Evolutionary conservation across 2,329 filamentous ascomycete genomes (phyloP), one percentile per base, ranked within the genome.

Genomic region (Shiraia bambusicola): DNA sequence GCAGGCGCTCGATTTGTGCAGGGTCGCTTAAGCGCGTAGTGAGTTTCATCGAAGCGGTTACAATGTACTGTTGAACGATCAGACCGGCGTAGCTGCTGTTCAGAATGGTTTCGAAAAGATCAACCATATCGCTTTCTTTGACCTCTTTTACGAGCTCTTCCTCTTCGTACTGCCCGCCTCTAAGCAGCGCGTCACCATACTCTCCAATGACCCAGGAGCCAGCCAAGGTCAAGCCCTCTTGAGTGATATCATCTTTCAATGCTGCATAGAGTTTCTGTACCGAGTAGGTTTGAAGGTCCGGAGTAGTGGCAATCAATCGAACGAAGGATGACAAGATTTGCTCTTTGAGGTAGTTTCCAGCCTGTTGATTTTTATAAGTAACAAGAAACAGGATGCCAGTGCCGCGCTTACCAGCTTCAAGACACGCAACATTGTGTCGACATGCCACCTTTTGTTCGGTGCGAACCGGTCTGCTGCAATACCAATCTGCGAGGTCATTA

Each of bases 121-220:
- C 93, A 26, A 97, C 81, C 46, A 98, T 79, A 62, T 98, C 93
- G 58, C 82, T 84, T 69, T 97, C 88, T 64, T 86, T 88, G 47
- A 98, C 86, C 59, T 84, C 79, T 58, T 80, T 78, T 10, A 95
- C 89, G 22, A 95, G 76, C 60, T 96, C 92, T 67, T 95, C 90
- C 64, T 95, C 91, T 67, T 97, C 92, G 55, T 94, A 95, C 59
- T 93, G 87, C 1, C 91, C 91, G 26, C 91, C 91, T 46, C 82
- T 82, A 26, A 98, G 77, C n/a, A 98, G 77, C 14, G 87, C 82
- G 69, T 98, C 93, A 10, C 89, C 92, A 63, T 91, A 98, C 72
- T 98, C 93, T 63, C 94, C 93, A 66, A 98, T 95, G 39, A 93
- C 94, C 93, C 93, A 98, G 6, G 93, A 86, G 27, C 88, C 93